These are phyloP conservation scores for Persicaria maculosa DNA, from an alignment of 148 eudicot species.

Conservation along the genomic window DNA sequence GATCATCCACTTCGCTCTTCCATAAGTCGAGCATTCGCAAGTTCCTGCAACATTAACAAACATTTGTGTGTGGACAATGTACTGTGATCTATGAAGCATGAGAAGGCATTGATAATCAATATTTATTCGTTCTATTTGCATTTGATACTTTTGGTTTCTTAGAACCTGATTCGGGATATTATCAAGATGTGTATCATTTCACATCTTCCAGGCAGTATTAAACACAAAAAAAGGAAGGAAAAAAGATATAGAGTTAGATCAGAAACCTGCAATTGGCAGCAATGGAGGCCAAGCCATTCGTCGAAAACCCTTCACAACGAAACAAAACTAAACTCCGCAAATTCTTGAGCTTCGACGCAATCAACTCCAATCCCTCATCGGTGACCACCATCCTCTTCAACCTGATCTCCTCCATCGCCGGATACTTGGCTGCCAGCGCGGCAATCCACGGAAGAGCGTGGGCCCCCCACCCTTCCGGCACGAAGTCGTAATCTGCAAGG, in stretches of 20 bases:
- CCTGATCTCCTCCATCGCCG: slow-evolving; percentile 59
- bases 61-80: too few species aligned
- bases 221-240: too few species aligned
- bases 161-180: too few species aligned
- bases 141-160: too few species aligned
- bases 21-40: slow-evolving; percentile 76
- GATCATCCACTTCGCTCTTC: slow-evolving; percentile 77
- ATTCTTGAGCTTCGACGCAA: slow-evolving; percentile 40
- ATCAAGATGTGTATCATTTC: too few species aligned
- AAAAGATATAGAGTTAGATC: too few species aligned
- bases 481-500: slow-evolving; percentile 75
- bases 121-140: too few species aligned
- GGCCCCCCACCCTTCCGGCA: slow-evolving; percentile 81
- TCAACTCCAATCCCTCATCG: slow-evolving; percentile 64
- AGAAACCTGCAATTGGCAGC: slow-evolving; percentile 79
- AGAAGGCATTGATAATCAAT: too few species aligned
- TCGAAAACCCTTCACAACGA: slow-evolving; percentile 68
- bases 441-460: slow-evolving; percentile 66
- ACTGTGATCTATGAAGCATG: too few species aligned
- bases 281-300: slow-evolving; percentile 76
- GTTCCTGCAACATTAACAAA: slow-evolving; percentile 25
- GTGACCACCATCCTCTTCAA: slow-evolving; percentile 74
- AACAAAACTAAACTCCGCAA: slow-evolving; percentile 70
- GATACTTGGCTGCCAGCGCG: slow-evolving; percentile 37
- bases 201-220: too few species aligned